Evolutionary conservation across 371 early-diverging fungal genomes (phyloP).

Genomic region (Coemansia sp.): DNA sequence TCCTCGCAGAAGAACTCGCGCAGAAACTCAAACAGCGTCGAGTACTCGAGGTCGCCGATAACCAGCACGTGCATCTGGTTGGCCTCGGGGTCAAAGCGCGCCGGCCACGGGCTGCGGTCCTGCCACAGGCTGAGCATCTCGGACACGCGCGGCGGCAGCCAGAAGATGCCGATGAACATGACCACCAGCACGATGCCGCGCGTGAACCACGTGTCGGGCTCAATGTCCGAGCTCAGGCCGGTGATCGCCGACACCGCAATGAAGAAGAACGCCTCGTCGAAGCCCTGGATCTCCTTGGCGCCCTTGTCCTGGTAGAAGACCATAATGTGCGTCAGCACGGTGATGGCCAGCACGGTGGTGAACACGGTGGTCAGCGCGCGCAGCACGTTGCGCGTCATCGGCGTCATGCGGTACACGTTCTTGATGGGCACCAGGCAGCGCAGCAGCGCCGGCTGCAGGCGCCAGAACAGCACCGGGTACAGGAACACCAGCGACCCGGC

Average conservation of each 20-base stretch:
- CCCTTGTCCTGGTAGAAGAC: conserved; percentile 54
- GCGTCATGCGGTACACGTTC: conserved; percentile 54
- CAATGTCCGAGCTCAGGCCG: conserved; percentile 61
- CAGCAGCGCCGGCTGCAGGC: conserved; percentile 57
- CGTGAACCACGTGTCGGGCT: conserved; percentile 61
- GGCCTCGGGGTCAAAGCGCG: conserved; percentile 49
- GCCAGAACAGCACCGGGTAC: conserved; percentile 67
- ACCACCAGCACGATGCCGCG: conserved; percentile 62
- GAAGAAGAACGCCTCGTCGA: conserved; percentile 68
- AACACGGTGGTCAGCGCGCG: conserved; percentile 54
- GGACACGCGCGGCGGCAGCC: conserved; percentile 63
- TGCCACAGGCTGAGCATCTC: conserved; percentile 61
- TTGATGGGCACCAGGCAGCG: conserved; percentile 57
- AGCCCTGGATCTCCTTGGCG: conserved; percentile 52
- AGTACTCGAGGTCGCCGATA: conserved; percentile 59
- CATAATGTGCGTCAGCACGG: conserved; percentile 63
- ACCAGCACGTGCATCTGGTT: conserved; percentile 62
- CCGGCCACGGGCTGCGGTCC: conserved; percentile 56
- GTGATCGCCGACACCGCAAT: conserved; percentile 58
- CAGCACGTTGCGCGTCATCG: conserved; percentile 58
- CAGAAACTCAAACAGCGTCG: conserved; percentile 60
- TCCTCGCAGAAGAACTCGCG: conserved; percentile 74
- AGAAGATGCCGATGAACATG: conserved; percentile 68
- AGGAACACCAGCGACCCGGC: conserved; percentile 56
- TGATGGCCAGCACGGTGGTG: conserved; percentile 61